Conservation (phyloP, 2,329 filamentous ascomycete genomes). For the Penicillium concentricum region DNA sequence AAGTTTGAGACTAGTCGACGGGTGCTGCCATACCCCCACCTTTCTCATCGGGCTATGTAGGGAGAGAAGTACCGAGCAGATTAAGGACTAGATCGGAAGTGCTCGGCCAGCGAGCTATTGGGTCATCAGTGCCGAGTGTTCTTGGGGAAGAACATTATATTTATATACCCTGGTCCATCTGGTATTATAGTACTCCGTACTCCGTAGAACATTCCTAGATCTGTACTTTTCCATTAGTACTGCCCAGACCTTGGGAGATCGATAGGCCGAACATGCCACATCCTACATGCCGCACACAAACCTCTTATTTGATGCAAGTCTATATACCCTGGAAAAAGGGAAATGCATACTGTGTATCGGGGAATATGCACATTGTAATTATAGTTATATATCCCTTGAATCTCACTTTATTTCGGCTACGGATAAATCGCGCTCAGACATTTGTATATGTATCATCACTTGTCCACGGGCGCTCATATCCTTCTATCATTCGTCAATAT, state of each 20-base stretch:
- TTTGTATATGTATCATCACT: not conserved
- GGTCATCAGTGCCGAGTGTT: not conserved
- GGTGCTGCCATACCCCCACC: not conserved
- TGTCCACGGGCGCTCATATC: conserved; percentile 21
- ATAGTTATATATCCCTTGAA: no score
- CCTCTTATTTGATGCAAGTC: not conserved
- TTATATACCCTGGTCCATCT: conserved; percentile 8
- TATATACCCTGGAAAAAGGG: not conserved
- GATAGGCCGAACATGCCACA: not conserved
- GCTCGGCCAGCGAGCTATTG: not conserved
- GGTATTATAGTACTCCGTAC: not conserved
- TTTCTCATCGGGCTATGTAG: not conserved
- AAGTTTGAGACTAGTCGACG: not conserved
- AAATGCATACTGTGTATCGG: not conserved
- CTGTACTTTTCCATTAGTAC: not conserved
- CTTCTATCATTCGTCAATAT: conserved; percentile 27
- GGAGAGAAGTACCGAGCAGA: not conserved
- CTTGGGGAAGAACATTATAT: not conserved
- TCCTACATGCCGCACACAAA: not conserved
- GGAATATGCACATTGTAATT: not conserved
- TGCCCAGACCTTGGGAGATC: not conserved
- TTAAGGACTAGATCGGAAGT: not conserved
- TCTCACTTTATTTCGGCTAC: no score
- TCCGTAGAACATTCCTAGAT: not conserved
- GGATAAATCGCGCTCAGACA: not conserved